Conservation (phyloP, 768 basidiomycete genomes). For the Mycena amicta region DNA sequence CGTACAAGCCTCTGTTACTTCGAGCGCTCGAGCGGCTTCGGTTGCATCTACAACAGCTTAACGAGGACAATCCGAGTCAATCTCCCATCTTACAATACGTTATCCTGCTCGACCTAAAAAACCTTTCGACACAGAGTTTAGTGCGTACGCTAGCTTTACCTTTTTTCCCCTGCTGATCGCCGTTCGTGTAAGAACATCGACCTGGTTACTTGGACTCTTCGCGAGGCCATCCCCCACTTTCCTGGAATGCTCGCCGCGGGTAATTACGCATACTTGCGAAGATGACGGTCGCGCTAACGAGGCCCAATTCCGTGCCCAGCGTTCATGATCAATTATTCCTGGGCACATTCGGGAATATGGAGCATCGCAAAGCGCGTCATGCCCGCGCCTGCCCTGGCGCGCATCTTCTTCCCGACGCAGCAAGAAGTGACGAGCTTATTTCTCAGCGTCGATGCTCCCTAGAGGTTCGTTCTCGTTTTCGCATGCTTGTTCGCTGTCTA, state of each 20-base stretch:
- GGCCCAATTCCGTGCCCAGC: slow-evolving; percentile 39
- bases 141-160: slow-evolving; percentile 41
- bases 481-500: slow-evolving; percentile 16
- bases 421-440: slow-evolving; percentile 58
- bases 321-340: slow-evolving; percentile 74
- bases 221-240: slow-evolving; percentile 69
- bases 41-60: slow-evolving; percentile 53
- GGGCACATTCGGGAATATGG: slow-evolving; percentile 74
- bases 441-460: slow-evolving; percentile 56
- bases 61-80: slow-evolving; percentile 26
- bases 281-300: background rate
- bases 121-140: slow-evolving; percentile 54
- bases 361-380: slow-evolving; percentile 65
- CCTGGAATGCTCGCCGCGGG: slow-evolving; percentile 80
- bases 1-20: slow-evolving; percentile 45
- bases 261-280: too few species aligned
- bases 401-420: slow-evolving; percentile 66
- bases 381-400: slow-evolving; percentile 58
- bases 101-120: slow-evolving; percentile 64
- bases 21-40: slow-evolving; percentile 60
- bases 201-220: slow-evolving; percentile 62
- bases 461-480: slow-evolving; percentile 44
- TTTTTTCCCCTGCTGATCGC: slow-evolving; percentile 10
- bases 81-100: slow-evolving; percentile 64
- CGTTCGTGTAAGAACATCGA: slow-evolving; percentile 52